These are phyloP conservation scores for Biscogniauxia mediterranea DNA, from an alignment of 2,329 filamentous ascomycete genomes.

Conservation along the genomic window DNA sequence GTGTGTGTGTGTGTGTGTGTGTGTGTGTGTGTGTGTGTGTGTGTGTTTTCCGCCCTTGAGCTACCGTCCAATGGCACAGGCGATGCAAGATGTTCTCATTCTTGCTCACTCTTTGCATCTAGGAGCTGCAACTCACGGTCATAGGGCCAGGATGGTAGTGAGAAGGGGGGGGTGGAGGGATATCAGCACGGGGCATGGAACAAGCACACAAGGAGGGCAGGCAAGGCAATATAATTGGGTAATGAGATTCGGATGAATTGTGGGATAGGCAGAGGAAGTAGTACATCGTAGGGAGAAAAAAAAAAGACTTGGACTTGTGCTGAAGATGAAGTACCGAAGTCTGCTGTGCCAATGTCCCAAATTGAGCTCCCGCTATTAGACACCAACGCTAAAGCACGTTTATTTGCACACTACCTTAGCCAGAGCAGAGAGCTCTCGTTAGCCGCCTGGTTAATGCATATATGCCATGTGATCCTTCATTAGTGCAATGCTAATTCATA, in stretches of 20 bases:
- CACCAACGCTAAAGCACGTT: not conserved
- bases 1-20: no score
- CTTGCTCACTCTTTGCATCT: constrained; percentile 17
- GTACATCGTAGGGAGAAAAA: no score
- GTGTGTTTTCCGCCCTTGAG: not conserved
- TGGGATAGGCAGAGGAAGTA: constrained; percentile 16
- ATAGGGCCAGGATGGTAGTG: constrained; percentile 24
- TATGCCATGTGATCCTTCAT: constrained; percentile 5
- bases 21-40: no score
- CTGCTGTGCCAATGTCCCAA: not conserved
- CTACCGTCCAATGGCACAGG: constrained; percentile 17
- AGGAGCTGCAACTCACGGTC: constrained; percentile 23
- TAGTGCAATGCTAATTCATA: not conserved
- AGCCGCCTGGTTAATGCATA: not conserved
- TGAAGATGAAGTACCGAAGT: constrained; percentile 3
- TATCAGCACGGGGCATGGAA: constrained; percentile 9
- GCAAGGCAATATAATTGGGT: constrained; percentile 21
- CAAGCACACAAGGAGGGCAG: constrained; percentile 8
- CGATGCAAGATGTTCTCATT: constrained; percentile 28
- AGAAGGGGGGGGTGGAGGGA: not conserved
- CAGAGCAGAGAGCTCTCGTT: not conserved
- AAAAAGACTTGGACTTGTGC: not conserved
- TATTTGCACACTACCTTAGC: not conserved
- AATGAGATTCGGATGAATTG: constrained; percentile 25
- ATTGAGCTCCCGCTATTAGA: not conserved